Conservation (phyloP, 805 yeast genomes). For the Wickerhamomyces xylosicus region DNA sequence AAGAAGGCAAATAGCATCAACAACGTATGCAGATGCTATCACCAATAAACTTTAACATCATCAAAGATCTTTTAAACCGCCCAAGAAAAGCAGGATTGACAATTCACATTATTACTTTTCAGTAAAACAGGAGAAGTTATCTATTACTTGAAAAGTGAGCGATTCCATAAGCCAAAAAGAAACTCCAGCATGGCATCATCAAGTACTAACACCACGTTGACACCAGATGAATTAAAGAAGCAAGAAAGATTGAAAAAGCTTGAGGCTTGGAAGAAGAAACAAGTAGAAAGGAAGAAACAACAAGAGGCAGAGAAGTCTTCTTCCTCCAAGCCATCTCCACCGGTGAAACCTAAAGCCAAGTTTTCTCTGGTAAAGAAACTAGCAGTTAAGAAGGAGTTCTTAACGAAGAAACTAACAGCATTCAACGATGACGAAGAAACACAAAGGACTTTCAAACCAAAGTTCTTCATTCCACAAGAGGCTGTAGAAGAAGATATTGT, state of each 20-base stretch:
- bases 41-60: too few relatives aligned
- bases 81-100: too few relatives aligned
- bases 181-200: background rate
- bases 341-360: background rate
- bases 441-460: constrained; percentile 7
- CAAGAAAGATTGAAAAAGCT: constrained; percentile 28
- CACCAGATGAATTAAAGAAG: constrained; percentile 10
- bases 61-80: too few relatives aligned
- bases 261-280: constrained; percentile 44
- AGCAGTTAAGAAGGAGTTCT: constrained; percentile 1
- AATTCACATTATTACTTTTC: too few relatives aligned
- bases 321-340: background rate
- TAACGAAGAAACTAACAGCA: constrained; percentile 8
- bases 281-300: constrained; percentile 17
- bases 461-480: constrained; percentile 14
- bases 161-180: background rate
- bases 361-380: background rate
- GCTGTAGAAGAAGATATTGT: background rate
- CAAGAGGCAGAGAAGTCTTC: constrained; percentile 10
- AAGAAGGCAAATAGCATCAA: too few relatives aligned
- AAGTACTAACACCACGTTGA: constrained; percentile 4
- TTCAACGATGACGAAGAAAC: constrained; percentile 24
- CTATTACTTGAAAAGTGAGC: too few relatives aligned
- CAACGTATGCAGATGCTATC: too few relatives aligned
- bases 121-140: too few relatives aligned